Base-by-base conservation (phyloP, 1,139 yeast genomes). In the Yamadazyma sp. region DNA sequence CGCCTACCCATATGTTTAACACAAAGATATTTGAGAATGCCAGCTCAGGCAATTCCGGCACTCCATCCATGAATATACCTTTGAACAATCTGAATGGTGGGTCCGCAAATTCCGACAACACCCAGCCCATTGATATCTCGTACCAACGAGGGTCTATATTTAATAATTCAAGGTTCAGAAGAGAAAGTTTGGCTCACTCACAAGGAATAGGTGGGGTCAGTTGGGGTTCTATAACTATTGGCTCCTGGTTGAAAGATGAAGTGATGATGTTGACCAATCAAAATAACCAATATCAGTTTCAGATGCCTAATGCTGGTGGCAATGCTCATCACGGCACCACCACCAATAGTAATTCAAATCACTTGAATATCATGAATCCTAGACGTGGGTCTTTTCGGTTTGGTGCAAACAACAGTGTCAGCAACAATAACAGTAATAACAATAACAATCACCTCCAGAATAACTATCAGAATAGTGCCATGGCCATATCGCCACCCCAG, bases 181-280 rank as follows among this genome's bases (percentile, higher is more conserved):
- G 98, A 45, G 98, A 91, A 54, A 82, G 91, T 44, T 82, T 92
- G 44, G 97, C 97, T 17, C 98, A 91, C 61, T 85, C 96, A 2
- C 96, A 88, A 60, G 98, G 98, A 8, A 87, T 91, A 82, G 98
- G 98, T 31, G 98, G 98, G 38, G 87, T 92, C 28, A 84, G 95
- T n/a, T 92, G 97, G 96, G 98, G 98, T 18, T 89, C 95, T 2
- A 81, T 89, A 44, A 85, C 95, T 17, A 91, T 92, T 33, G 97
- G 98, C 9, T 83, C 94, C 17, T 92, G 98, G 98, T 71, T 92
- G 30, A 86, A 89, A 59, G 98, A 92, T 59, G 98, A 92, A 61
- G 95, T 87, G 28, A 75, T 78, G 77, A 69, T 67, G 79, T 62
- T 73, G 40, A 66, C 57, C 42, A 53, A 50, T 36, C 45, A 41